phyloP scores from a whole-genome alignment of 2,329 filamentous ascomycete genomes.

The Penicillium polonicum region DNA sequence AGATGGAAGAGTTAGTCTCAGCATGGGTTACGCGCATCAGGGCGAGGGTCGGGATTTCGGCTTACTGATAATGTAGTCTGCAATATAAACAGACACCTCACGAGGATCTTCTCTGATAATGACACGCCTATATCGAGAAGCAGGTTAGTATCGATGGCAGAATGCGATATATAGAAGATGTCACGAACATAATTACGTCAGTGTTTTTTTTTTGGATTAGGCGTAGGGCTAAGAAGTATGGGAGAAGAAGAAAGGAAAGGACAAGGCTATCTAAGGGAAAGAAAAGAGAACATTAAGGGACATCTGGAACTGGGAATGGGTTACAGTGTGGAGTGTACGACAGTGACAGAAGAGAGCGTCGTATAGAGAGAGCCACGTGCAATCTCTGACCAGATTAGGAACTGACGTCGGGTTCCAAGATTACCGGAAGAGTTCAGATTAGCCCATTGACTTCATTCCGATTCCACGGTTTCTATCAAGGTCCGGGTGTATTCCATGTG shows the following conservation, averaged over 20 bases:
- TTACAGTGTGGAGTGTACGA: slow-evolving; percentile 30
- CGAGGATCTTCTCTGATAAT: slow-evolving; percentile 74
- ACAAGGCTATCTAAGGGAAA: neutral
- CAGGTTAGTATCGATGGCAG: slow-evolving; percentile 9
- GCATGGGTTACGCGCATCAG: neutral
- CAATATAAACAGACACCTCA: slow-evolving; percentile 71
- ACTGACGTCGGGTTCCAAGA: neutral
- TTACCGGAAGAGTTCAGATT: slow-evolving; percentile 1
- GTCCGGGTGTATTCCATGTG: slow-evolving; percentile 15
- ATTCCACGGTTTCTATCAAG: slow-evolving; percentile 1
- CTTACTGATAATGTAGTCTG: slow-evolving; percentile 74
- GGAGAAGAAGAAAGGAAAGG: neutral
- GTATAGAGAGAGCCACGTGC: slow-evolving; percentile 11
- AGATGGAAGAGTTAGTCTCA: slow-evolving; percentile 4
- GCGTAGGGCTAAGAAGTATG: neutral
- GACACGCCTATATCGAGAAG: slow-evolving; percentile 62
- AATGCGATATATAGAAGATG: neutral
- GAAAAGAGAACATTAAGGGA: slow-evolving; percentile 9
- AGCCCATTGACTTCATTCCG: slow-evolving; percentile 8
- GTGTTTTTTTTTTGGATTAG: neutral
- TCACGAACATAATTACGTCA: slow-evolving; percentile 36
- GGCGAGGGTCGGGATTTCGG: slow-evolving; percentile 2
- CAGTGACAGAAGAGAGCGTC: slow-evolving; percentile 21
- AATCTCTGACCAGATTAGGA: neutral
- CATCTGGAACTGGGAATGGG: slow-evolving; percentile 10